phyloP scores from a whole-genome alignment of 2,329 filamentous ascomycete species.

The Venturia carpophila region DNA sequence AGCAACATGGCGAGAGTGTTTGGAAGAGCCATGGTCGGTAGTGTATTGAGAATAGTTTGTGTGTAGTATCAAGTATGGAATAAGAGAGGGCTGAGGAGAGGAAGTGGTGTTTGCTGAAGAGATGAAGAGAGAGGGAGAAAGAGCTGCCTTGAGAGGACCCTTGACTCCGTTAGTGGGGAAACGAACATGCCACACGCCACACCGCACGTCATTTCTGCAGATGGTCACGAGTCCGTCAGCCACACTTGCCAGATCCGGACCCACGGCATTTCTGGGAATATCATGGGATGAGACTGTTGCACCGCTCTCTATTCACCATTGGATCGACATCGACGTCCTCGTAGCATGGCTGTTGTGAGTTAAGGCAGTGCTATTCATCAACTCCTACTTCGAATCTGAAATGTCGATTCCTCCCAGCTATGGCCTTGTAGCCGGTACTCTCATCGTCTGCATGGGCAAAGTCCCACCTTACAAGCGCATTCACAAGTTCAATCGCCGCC shows the following conservation, averaged over 20 bases:
- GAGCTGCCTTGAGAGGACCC: background rate
- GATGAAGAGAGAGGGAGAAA: no score
- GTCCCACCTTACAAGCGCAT: background rate
- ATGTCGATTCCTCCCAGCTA: background rate
- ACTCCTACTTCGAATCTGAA: background rate
- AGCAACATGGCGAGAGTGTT: constrained; percentile 34
- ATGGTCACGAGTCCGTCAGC: background rate
- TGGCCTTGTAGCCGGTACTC: background rate
- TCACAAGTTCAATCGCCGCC: background rate
- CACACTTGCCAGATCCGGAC: background rate
- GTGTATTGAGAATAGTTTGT: background rate
- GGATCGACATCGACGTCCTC: no score
- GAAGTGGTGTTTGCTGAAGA: background rate
- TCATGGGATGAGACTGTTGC: no score
- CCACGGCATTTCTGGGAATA: background rate
- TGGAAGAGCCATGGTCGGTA: background rate
- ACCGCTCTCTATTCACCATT: no score
- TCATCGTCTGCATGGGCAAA: background rate
- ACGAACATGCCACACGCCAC: background rate
- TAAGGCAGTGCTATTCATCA: no score
- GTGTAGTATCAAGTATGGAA: background rate
- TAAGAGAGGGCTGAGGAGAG: background rate
- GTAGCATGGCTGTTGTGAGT: no score
- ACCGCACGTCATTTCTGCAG: background rate
- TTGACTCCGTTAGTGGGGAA: no score